Percentiles rank a stretch among this genome's conserved stretches.
These are phyloP conservation scores for Sugiyamaella smithiae DNA, from an alignment of 805 yeast genomes.

Conservation along the genomic window DNA sequence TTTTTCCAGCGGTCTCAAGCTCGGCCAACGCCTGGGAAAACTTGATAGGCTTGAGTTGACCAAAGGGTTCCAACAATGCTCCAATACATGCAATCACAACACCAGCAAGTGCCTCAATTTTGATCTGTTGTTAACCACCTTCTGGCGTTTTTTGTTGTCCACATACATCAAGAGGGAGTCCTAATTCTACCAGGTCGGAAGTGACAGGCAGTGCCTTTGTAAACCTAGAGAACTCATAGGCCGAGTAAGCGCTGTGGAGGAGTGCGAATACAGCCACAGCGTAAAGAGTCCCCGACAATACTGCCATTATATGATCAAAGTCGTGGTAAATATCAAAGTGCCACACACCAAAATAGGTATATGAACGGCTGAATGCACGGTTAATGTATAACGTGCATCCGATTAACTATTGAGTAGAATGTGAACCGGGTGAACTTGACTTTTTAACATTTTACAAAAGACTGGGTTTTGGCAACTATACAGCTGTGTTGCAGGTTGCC, in stretches of 20 bases:
- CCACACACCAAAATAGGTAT: neutral
- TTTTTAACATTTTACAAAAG: neutral
- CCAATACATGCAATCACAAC: constrained; percentile 41
- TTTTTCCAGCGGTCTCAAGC: constrained; percentile 47
- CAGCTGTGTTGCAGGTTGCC: neutral
- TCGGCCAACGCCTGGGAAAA: constrained; percentile 48
- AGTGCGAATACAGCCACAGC: constrained; percentile 20
- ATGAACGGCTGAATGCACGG: constrained; percentile 1
- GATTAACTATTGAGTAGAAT: neutral
- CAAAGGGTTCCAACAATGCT: constrained; percentile 32
- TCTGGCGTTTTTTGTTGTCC: neutral
- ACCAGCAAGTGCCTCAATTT: constrained; percentile 50
- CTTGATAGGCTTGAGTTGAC: constrained; percentile 46
- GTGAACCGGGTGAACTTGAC: constrained; percentile 1
- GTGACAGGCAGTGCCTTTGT: constrained; percentile 18
- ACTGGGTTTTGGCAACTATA: too few species aligned
- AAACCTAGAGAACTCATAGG: constrained; percentile 27
- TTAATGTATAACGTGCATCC: constrained; percentile 1
- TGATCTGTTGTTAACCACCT: constrained; percentile 33
- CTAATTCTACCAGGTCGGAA: constrained; percentile 13
- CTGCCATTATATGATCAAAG: constrained; percentile 13
- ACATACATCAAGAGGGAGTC: constrained; percentile 26
- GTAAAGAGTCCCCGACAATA: constrained; percentile 13
- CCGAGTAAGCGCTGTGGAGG: constrained; percentile 29
- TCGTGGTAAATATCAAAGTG: too few species aligned